Evolutionary conservation across 306 rosid species (phyloP).

Genomic region (Neltuma alba): DNA sequence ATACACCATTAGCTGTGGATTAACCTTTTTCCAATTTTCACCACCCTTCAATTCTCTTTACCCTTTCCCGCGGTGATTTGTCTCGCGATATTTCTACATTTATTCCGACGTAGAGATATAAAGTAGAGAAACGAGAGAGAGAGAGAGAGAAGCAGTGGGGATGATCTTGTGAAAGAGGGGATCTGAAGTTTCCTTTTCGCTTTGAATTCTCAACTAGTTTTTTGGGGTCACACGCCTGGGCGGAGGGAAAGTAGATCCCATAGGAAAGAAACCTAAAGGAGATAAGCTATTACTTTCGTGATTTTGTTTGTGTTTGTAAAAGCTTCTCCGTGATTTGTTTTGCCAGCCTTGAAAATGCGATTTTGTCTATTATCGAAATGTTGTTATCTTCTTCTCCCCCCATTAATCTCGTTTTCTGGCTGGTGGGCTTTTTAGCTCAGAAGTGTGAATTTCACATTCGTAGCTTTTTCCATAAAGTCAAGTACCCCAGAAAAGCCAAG

Average conservation of each 20-base stretch:
- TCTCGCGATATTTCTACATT: constrained; percentile 23
- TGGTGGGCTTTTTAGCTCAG: constrained; percentile 32
- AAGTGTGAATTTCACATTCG: constrained; percentile 40
- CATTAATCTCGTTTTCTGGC: constrained; percentile 43
- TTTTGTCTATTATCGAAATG: constrained; percentile 63
- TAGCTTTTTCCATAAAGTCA: constrained; percentile 36
- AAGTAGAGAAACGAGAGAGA: constrained; percentile 20
- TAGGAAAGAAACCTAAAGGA: constrained; percentile 9
- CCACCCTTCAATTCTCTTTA: constrained; percentile 2
- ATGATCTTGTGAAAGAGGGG: constrained; percentile 55
- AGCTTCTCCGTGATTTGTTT: constrained; percentile 49
- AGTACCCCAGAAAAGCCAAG: constrained; percentile 29
- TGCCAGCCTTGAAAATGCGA: constrained; percentile 51
- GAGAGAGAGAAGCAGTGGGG: constrained; percentile 30
- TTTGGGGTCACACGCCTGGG: constrained; percentile 32
- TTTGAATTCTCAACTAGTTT: constrained; percentile 58
- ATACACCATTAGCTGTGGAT: neutral
- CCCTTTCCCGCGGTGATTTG: neutral
- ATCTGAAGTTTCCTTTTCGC: constrained; percentile 66
- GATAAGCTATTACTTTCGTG: constrained; percentile 45
- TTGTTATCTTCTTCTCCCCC: constrained; percentile 40
- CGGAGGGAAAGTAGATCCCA: constrained; percentile 37
- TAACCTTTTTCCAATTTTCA: neutral
- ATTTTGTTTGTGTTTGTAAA: constrained; percentile 56
- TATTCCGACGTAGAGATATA: constrained; percentile 35